Evolutionary conservation across 1,284 basidiomycete genomes (phyloP), one percentile per base, ranked within the genome.

Genomic region (Moesziomyces parantarcticus): DNA sequence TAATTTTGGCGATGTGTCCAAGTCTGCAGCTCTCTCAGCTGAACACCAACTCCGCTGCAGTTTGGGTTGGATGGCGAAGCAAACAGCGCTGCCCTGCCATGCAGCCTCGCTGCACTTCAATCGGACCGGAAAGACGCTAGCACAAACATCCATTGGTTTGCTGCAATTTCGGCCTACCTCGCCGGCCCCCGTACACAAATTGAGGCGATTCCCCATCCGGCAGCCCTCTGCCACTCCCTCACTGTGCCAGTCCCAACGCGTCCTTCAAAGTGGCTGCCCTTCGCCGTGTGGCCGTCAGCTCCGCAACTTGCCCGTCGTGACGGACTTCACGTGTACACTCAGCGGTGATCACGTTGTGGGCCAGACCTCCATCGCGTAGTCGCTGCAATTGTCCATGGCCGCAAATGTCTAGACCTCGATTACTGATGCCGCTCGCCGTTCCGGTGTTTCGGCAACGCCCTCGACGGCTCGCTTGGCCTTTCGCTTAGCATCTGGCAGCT

Each of bases 1-100:
- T 32, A 32, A 1, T 20, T 14, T 29, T 34, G 25, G 40, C 45
- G 53, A 63, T 32, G 41, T 58, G 54, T 58, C 61, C 45, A 63
- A 63, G 32, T 57, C 55, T 64, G 50, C 55, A 58, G 29, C 39
- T 53, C 39, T 53, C 50, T 43, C 50, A 53, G 42, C 22, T 53
- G 29, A n/a, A n/a, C 20, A 41, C 20, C 29, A 32, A 55, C 39
- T 48, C 53, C 45, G 53, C 53, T 29, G n/a, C 46, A 45, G 46
- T 41, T 54, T 54, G 44, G n/a, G 22, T 29, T 34, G 40, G 22
- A 29, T 51, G 29, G n/a, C 29, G 8, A 29, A 11, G 29, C 29
- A 29, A 29, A 11, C 29, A 2, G 29, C 8, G 20, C 20, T 42
- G 41, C 21, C 8, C 16, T 41, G 18, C 18, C 39, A 9, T 18